phyloP scores from a whole-genome alignment of 352 stramenopile species.

The Globisporangium recalcitrans region DNA sequence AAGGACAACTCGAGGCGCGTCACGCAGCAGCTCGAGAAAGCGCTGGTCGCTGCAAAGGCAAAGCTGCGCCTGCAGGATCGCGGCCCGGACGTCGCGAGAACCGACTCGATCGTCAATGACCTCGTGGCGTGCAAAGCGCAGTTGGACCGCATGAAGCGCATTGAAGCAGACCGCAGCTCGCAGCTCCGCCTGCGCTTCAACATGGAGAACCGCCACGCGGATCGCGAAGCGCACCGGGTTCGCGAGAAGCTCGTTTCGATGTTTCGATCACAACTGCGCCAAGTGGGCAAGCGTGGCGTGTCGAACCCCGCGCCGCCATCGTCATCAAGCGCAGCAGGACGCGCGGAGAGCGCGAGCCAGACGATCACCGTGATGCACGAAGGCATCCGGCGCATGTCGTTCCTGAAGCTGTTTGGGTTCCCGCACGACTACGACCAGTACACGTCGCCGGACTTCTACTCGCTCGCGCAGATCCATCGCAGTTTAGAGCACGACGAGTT shows the following conservation, averaged over 20 bases:
- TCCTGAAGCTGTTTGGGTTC: slow-evolving; percentile 55
- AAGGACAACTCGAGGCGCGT: slow-evolving; percentile 50
- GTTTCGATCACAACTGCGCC: slow-evolving; percentile 43
- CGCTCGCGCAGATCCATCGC: slow-evolving; percentile 33
- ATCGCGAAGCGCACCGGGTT: slow-evolving; percentile 41
- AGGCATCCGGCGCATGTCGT: slow-evolving; percentile 54
- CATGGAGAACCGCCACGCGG: slow-evolving; percentile 52
- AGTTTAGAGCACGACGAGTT: slow-evolving; percentile 48
- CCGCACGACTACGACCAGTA: slow-evolving; percentile 52
- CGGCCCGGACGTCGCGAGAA: slow-evolving; percentile 37
- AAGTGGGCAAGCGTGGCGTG: slow-evolving; percentile 29
- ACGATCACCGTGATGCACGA: slow-evolving; percentile 43
- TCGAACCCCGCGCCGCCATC: slow-evolving; percentile 14
- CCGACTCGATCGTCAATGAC: slow-evolving; percentile 53
- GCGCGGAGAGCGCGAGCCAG: slow-evolving; percentile 9
- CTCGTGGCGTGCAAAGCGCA: slow-evolving; percentile 35
- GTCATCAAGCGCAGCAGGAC: not conserved
- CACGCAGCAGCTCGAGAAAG: slow-evolving; percentile 39
- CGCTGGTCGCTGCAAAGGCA: slow-evolving; percentile 34
- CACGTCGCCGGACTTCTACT: slow-evolving; percentile 43
- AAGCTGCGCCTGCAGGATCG: slow-evolving; percentile 59
- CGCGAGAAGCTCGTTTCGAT: slow-evolving; percentile 40
- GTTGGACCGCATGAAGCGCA: slow-evolving; percentile 42
- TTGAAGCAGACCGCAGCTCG: slow-evolving; percentile 41
- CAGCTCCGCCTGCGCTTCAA: slow-evolving; percentile 43